Base-by-base conservation (phyloP, 768 basidiomycete species). In the Paxillus involutus region DNA sequence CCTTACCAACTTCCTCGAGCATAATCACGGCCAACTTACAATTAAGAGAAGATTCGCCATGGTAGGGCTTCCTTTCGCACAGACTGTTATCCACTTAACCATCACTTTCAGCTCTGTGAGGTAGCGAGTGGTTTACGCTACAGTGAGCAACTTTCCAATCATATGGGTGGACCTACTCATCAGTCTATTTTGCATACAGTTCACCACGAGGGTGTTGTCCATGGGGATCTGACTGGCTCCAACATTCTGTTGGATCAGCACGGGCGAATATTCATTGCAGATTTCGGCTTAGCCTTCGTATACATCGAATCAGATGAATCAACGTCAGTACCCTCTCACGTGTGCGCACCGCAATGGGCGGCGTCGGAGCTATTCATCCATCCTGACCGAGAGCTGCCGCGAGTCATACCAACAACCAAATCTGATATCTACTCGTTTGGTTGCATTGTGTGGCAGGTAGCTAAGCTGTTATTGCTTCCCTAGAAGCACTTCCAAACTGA, bases 181-280 rank as follows among this genome's bases (percentile, higher is more conserved):
- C 3, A 33, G 33, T 10, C 11, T 33, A 3, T 4, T 30, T 49
- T 35, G 35, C 14, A 24, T n/a, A 10, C 17, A 60, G 59, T 56
- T 14, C 59, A 60, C 41, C 30, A 26, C 5, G 42, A 41, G 1
- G 59, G 54, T 4, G 39, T 60, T 21, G 13, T 60, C 41, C 59
- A 60, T 9, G 59, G 59, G n/a, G 59, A 60, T 29, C 17, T 60
- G 9, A 60, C 59, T 4, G 59, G 58, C 1, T 60, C 50, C 4
- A 60, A 60, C 47, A 49, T 60, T 10, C 41, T 60, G 17, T 26
- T 60, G 4, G 49, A 52, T 30, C 53, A 52, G 2, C 10, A 30
- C 35, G 59, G 54, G 1, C n/a, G 8, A 17, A 40, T 47, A 35
- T 60, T 3, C 13, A 60, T 60, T 1, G 56, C 59, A n/a, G 59